Evolutionary conservation across 2,329 filamentous ascomycete species (phyloP), one percentile per base, ranked within the genome.

Genomic region (Coniosporium tulheliwenetii): DNA sequence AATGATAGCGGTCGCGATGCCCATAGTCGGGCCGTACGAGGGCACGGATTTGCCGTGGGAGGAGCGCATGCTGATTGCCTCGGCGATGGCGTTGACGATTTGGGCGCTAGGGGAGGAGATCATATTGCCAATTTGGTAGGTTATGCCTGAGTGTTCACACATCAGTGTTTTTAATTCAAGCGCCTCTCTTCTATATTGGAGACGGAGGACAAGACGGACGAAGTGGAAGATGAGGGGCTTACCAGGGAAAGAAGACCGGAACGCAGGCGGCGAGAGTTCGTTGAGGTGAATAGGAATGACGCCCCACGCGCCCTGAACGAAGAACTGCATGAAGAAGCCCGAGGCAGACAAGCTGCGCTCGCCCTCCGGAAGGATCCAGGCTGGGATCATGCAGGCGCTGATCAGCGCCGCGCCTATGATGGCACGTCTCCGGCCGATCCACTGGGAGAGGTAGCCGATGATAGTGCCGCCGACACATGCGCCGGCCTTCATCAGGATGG

Each of bases 401-500:
- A 79, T 62, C 43, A 82, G 47, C 10, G 75, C 70, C 1, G 77
- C 66, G 36, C 63, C 57, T 42, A 82, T 69, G 54, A 84, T 84
- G 40, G 75, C 71, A 33, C 78, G 70, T 19, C 83, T 76, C 30
- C 83, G 79, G 10, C 83, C 84, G 38, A 85, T 61, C 53, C 78
- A 85, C 53, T 89, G 82, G 7, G 78, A 84, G 7, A 77, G 50
- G 56, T 86, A 87, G 15, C 83, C 84, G 44, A 83, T 71, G 45
- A 81, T 73, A 35, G 76, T 79, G 19, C 81, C 81, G 30, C 81
- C 82, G 1, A 85, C 73, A 49, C 79, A 82, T 36, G 82, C 81
- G 19, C 83, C 82, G 1, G 72, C 76, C 62, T 86, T 86, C 77
- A 85, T 85, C 43, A 87, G 60, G 48, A 87, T 86, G n/a, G 75